Evolutionary conservation across 169 alveolate genomes (phyloP).

Genomic region (Plasmodium berghei): DNA sequence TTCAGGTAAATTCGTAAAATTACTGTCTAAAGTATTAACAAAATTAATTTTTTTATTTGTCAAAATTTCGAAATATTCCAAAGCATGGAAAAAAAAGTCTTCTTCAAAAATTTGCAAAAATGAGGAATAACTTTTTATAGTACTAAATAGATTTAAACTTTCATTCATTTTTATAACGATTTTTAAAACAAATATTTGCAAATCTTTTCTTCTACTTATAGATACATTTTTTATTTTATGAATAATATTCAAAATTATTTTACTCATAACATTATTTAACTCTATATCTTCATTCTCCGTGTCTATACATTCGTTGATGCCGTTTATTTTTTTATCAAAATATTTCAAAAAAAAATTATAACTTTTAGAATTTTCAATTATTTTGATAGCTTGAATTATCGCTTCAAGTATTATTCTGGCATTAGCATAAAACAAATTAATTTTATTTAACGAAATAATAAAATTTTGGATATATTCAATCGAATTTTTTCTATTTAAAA

Average conservation of each 20-base stretch:
- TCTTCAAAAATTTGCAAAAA: conserved; percentile 53
- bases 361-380: background rate
- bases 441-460: background rate
- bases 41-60: background rate
- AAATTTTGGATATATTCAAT: conserved; percentile 3
- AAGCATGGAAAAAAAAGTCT: conserved; percentile 11
- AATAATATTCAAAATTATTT: conserved; percentile 25
- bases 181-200: conserved; percentile 14
- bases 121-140: conserved; percentile 1
- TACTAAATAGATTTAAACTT: conserved; percentile 2
- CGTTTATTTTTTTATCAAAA: background rate
- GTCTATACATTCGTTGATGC: no score
- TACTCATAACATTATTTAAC: background rate
- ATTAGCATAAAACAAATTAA: conserved; percentile 9
- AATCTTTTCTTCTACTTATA: conserved; percentile 33
- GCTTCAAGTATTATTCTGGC: conserved; percentile 30
- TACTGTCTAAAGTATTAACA: no score
- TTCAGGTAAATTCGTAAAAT: background rate
- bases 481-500: conserved; percentile 28
- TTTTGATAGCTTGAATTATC: conserved; percentile 6
- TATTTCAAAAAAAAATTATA: background rate
- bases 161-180: conserved; percentile 8
- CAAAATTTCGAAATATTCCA: conserved; percentile 6
- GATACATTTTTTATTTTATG: conserved; percentile 57
- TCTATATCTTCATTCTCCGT: background rate